Percentiles rank a stretch among this genome's conserved stretches.
Evolutionary conservation across 257 asterid species (phyloP).

Genomic region (Primulina eburnea): DNA sequence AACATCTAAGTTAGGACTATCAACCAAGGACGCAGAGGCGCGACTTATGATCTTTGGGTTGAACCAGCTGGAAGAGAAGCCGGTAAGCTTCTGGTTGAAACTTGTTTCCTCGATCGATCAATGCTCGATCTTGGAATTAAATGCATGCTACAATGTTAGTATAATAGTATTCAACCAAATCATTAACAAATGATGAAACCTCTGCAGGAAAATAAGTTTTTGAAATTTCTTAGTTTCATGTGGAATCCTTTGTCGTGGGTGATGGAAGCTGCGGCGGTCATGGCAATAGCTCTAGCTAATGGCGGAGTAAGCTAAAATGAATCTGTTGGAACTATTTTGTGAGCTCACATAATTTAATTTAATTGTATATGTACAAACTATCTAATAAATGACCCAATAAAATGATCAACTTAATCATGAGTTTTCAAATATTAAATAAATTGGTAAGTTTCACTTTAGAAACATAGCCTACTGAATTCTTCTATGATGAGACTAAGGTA

Average conservation of each 20-base stretch:
- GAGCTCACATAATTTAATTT: too few relatives aligned
- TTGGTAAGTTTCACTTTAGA: too few relatives aligned
- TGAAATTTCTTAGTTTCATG: constrained; percentile 63
- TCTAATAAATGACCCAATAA: too few relatives aligned
- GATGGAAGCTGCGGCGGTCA: constrained; percentile 66
- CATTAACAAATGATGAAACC: neutral
- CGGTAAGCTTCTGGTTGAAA: constrained; percentile 22
- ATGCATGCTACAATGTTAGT: too few relatives aligned
- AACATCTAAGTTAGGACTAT: constrained; percentile 44
- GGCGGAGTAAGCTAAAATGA: constrained; percentile 45
- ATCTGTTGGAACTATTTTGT: too few relatives aligned
- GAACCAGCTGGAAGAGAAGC: constrained; percentile 56
- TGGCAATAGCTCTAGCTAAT: constrained; percentile 64
- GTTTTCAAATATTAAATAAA: too few relatives aligned
- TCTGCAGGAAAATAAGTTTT: constrained; percentile 45
- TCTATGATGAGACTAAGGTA: too few relatives aligned
- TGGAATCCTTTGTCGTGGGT: constrained; percentile 68
- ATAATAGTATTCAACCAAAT: too few relatives aligned
- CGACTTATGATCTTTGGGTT: constrained; percentile 44
- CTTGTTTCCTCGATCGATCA: neutral
- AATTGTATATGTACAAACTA: too few relatives aligned
- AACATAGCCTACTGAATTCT: too few relatives aligned
- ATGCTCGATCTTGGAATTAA: neutral
- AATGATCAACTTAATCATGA: too few relatives aligned
- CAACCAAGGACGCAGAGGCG: constrained; percentile 31